Evolutionary conservation across 148 eudicot genomes (phyloP).

Genomic region (Euryodendron excelsum): DNA sequence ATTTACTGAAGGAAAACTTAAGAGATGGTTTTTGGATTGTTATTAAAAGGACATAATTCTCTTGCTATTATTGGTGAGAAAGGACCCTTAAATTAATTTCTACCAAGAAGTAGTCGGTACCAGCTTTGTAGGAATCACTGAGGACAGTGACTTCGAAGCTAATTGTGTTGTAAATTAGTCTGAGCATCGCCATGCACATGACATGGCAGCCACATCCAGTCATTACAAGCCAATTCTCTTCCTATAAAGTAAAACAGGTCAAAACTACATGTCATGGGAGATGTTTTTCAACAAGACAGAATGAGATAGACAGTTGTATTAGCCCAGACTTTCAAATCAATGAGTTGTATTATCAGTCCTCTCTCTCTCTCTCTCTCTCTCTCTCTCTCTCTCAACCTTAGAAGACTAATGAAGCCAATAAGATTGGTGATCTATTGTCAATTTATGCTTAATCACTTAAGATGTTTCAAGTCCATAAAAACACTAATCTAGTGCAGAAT

Average conservation of each 20-base stretch:
- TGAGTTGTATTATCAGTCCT: not conserved
- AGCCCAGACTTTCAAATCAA: not conserved
- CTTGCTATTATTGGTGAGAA: not conserved
- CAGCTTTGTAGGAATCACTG: not conserved
- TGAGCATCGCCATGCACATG: no score
- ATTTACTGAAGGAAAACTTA: no score
- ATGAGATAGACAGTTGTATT: not conserved
- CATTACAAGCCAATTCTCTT: not conserved
- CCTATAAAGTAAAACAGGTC: no score
- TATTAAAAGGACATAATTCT: not conserved
- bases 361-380: no score
- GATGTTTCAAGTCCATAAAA: not conserved
- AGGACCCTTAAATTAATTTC: not conserved
- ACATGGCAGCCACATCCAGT: not conserved
- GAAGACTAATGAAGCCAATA: no score
- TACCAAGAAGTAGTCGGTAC: not conserved
- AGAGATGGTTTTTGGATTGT: no score
- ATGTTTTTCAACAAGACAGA: not conserved
- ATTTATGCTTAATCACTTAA: slow-evolving; percentile 3
- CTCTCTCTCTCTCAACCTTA: no score
- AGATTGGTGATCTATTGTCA: not conserved
- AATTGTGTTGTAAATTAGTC: no score
- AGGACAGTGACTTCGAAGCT: not conserved
- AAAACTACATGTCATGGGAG: no score
- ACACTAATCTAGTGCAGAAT: not conserved